Evolutionary conservation across 108 stramenopile species (phyloP), one percentile per base, ranked within the genome.

Genomic region (Fragilariopsis cylindrus): DNA sequence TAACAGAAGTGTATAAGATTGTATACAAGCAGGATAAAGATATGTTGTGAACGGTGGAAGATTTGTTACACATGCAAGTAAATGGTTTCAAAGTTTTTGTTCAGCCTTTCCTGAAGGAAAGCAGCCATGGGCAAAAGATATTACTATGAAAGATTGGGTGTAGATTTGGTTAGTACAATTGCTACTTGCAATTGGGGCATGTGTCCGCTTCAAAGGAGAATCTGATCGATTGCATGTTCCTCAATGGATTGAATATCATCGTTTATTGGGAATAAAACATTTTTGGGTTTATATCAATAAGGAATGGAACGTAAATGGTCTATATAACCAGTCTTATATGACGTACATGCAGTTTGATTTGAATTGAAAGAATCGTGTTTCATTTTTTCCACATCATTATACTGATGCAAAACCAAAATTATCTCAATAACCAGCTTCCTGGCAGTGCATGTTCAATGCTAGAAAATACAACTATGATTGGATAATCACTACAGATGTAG

Each of bases 221-320:
- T 65, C 0, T 65, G 64, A 65, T 11, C 64, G 64, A 65, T 65
- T 44, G 42, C 5, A 49, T 45, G 15, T 79, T 11, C 65, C 74
- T 48, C 71, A 76, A 45, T 81, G 75, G 75, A 72, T 76, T 64
- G 81, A 72, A 58, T 81, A 81, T 58, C 81, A 81, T 70, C 63
- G 71, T 1, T 21, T 81, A n/a, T 66, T 81, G 48, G 81, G 81
- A 39, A 8, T 81, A 7, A 47, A 81, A 43, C 76, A 81, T 48
- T 76, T 76, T 67, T 76, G 71, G 75, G 45, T 81, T 18, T 80
- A 64, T 71, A 7, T 80, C 3, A 75, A 75, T 42, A 12, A 68
- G 56, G 48, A 47, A n/a, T 78, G 54, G 54, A 43, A 73, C 39
- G 13, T 62, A 3, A 66, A 69, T 3, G 65, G 62, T 16, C 78